Conservation (phyloP, 805 yeast genomes). For the Candida glaebosa region DNA sequence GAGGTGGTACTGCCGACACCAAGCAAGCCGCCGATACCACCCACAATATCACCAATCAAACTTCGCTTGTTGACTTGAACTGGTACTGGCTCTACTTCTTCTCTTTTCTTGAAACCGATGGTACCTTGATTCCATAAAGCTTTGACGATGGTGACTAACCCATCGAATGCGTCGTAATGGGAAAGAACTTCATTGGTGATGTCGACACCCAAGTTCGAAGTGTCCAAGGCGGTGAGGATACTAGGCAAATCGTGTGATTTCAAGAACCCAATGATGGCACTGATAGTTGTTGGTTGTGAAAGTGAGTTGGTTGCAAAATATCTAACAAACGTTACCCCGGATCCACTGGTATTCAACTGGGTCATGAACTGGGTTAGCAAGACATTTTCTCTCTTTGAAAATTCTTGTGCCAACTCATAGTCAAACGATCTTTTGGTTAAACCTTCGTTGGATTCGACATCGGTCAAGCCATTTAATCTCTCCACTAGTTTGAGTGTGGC, state of each 20-base stretch:
- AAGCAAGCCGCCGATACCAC: conserved; percentile 2
- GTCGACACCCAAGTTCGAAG: conserved; percentile 12
- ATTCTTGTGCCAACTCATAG: neutral
- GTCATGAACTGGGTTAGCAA: conserved; percentile 10
- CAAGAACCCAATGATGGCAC: conserved; percentile 9
- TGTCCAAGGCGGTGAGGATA: conserved; percentile 9
- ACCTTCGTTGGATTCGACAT: neutral
- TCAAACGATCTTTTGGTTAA: neutral
- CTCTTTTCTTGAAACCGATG: conserved; percentile 4
- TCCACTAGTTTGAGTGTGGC: neutral
- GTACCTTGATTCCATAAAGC: conserved; percentile 9
- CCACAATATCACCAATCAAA: conserved; percentile 8
- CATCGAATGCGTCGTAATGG: conserved; percentile 7
- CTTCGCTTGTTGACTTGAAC: conserved; percentile 7
- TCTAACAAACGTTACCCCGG: conserved; percentile 10
- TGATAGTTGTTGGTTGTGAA: conserved; percentile 7
- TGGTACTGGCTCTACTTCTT: neutral
- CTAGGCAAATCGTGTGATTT: conserved; percentile 7
- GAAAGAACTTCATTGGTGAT: conserved; percentile 11
- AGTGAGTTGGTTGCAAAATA: conserved; percentile 7
- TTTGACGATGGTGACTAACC: conserved; percentile 7
- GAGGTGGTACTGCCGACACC: conserved; percentile 1
- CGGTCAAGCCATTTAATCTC: neutral
- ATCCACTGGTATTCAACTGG: conserved; percentile 11
- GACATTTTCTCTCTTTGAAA: conserved; percentile 3